A percentile compares a stretch with the other conserved stretches of the same genome.
Evolutionary conservation across 441 rosid genomes (phyloP).

Genomic region (Euphorbia schlechtendalii): DNA sequence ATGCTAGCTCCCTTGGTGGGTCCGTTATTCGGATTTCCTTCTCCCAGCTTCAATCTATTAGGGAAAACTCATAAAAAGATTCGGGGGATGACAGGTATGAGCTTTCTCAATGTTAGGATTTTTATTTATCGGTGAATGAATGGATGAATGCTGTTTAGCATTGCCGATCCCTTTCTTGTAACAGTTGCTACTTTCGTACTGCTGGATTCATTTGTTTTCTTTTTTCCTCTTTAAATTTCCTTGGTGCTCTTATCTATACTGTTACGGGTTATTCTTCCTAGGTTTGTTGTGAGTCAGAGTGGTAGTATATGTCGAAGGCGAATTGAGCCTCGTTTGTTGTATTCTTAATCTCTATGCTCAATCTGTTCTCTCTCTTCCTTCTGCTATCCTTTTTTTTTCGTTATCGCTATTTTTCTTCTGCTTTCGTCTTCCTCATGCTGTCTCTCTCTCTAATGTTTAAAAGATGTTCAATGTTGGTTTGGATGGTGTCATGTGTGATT

Average conservation of each 20-base stretch:
- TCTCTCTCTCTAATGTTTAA: background rate
- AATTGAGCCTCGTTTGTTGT: conserved; percentile 14
- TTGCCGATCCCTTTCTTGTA: conserved; percentile 18
- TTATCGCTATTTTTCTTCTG: background rate
- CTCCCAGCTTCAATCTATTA: conserved; percentile 88
- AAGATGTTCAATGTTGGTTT: too few relatives aligned
- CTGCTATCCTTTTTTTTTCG: background rate
- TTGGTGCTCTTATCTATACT: conserved; percentile 10
- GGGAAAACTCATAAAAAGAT: conserved; percentile 35
- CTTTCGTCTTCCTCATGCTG: background rate
- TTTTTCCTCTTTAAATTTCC: background rate
- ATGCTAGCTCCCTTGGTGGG: conserved; percentile 72
- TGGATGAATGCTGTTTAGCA: background rate
- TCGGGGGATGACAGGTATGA: conserved; percentile 13
- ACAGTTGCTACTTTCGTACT: conserved; percentile 22
- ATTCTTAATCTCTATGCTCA: conserved; percentile 7
- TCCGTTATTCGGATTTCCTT: conserved; percentile 87
- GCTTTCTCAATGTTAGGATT: conserved; percentile 17
- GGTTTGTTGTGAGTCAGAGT: too few relatives aligned
- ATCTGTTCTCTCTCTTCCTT: conserved; percentile 10
- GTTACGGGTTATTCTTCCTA: conserved; percentile 7
- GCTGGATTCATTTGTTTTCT: conserved; percentile 18
- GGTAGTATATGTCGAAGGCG: conserved; percentile 10
- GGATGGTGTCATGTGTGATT: too few relatives aligned
- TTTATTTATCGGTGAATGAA: conserved; percentile 20